Evolutionary conservation across 2,329 filamentous ascomycete genomes (phyloP).

Genomic region (Aspergillus fructus): DNA sequence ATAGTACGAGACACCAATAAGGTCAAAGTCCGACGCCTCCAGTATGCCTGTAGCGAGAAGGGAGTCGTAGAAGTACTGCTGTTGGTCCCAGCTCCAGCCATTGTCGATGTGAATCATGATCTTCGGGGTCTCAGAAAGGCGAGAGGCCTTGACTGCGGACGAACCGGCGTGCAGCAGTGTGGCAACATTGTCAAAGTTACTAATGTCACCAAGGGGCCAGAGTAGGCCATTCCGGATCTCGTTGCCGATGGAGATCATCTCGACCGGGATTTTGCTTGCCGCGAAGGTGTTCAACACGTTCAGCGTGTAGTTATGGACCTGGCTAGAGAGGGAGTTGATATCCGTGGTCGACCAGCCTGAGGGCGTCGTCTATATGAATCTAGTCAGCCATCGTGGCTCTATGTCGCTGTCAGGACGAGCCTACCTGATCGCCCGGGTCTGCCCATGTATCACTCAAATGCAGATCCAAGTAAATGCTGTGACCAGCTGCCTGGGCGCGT

Average conservation of each 20-base stretch:
- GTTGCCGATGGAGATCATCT: constrained; percentile 70
- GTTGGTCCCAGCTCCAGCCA: constrained; percentile 69
- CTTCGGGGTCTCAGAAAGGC: constrained; percentile 56
- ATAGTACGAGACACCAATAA: constrained; percentile 72
- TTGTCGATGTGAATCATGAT: constrained; percentile 76
- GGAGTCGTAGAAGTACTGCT: constrained; percentile 64
- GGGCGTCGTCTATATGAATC: constrained; percentile 48
- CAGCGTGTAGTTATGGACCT: constrained; percentile 68
- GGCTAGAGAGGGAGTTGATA: constrained; percentile 59
- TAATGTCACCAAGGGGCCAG: constrained; percentile 62
- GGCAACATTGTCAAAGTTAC: constrained; percentile 60
- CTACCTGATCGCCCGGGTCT: constrained; percentile 61
- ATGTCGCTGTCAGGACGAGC: not conserved
- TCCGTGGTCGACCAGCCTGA: constrained; percentile 61
- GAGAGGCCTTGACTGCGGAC: constrained; percentile 64
- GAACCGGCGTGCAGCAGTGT: constrained; percentile 63
- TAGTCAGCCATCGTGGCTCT: not conserved
- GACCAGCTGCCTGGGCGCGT: constrained; percentile 61
- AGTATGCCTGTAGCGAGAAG: constrained; percentile 56
- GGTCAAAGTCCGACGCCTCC: constrained; percentile 60
- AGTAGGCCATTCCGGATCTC: constrained; percentile 69
- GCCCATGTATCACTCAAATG: constrained; percentile 72
- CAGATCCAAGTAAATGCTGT: constrained; percentile 63
- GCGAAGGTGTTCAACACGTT: constrained; percentile 62
- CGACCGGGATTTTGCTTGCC: constrained; percentile 53